Base-by-base conservation (phyloP, 495 filamentous ascomycete species). In the Podospora comata region DNA sequence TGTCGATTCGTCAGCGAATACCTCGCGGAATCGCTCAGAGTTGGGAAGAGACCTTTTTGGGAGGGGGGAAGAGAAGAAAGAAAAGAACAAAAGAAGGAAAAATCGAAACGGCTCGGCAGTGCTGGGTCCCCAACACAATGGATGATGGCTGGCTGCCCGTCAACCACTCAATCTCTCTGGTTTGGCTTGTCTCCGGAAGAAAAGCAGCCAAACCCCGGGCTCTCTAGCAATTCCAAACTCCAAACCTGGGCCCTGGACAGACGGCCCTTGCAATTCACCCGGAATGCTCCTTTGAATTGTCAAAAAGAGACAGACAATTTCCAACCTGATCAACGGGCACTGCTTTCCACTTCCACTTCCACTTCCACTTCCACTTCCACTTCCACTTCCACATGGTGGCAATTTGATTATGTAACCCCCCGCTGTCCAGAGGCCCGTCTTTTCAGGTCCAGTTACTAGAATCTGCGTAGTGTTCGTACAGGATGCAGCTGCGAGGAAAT, bases 191-290 rank as follows among this genome's bases (percentile, higher is more conserved):
- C 39, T 48, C 39, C 39, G 39, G 39, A 48, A 48, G 39, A 48
- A 48, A 48, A 48, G 39, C 39, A 48, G 39, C 39, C 39, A 48
- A 48, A 48, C 39, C 39, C 39, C 39, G 39, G 7, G 39, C 15
- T 48, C 39, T 48, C 39, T 48, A 11, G 39, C 39, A 48, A 48
- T 18, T 48, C 39, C 39, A 48, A 48, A 48, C 39, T 16, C 39
- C 55, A 58, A 58, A 20, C 55, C 55, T 58, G 55, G 55, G 55
- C 26, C 55, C 18, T 20, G 23, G 55, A 58, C 23, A 11, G 55
- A 58, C 55, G 55, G 23, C n/a, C 55, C 55, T 58, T 26, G 55
- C 6, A 58, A 20, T 58, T 58, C 55, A 58, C n/a, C 55, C 55
- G 55, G 55, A 26, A 58, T 7, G 39, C 39, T 16, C 13, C 39